Evolutionary conservation across 768 basidiomycete genomes (phyloP).

Genomic region (Mycena crocata): DNA sequence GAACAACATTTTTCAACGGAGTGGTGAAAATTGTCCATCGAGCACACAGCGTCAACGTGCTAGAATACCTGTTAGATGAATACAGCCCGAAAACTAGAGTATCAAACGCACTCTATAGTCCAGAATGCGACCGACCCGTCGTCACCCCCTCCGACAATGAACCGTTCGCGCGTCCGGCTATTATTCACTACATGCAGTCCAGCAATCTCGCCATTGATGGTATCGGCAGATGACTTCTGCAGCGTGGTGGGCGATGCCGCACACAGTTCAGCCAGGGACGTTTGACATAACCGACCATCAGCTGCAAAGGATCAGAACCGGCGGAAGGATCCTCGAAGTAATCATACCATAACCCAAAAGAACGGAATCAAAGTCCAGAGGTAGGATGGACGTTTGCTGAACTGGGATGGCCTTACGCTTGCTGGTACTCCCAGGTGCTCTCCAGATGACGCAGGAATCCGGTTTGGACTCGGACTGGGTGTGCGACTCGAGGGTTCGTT

Average conservation of each 20-base stretch:
- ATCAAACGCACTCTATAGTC: conserved; percentile 65
- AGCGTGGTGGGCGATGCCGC: conserved; percentile 39
- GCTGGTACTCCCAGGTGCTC: conserved; percentile 9
- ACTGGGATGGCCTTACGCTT: neutral
- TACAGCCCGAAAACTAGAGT: neutral
- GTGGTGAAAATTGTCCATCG: conserved; percentile 81
- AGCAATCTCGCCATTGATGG: conserved; percentile 61
- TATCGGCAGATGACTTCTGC: conserved; percentile 54
- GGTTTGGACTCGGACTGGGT: conserved; percentile 3
- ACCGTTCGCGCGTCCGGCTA: conserved; percentile 66
- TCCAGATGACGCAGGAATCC: conserved; percentile 13
- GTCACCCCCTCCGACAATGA: conserved; percentile 79
- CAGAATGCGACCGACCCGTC: conserved; percentile 85
- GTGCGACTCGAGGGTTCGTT: conserved; percentile 25
- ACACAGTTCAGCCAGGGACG: conserved; percentile 56
- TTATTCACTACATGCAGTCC: conserved; percentile 68
- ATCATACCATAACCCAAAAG: conserved; percentile 73
- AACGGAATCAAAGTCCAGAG: conserved; percentile 68
- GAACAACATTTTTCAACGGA: conserved; percentile 69
- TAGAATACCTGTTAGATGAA: conserved; percentile 39
- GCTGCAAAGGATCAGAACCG: conserved; percentile 46
- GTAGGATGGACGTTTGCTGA: conserved; percentile 54
- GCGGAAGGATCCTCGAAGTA: conserved; percentile 29
- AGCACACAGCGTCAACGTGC: conserved; percentile 73
- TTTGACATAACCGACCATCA: conserved; percentile 63